These are phyloP conservation scores for Yamadazyma sp. DNA, from an alignment of 1,139 yeast species.

Conservation along the genomic window DNA sequence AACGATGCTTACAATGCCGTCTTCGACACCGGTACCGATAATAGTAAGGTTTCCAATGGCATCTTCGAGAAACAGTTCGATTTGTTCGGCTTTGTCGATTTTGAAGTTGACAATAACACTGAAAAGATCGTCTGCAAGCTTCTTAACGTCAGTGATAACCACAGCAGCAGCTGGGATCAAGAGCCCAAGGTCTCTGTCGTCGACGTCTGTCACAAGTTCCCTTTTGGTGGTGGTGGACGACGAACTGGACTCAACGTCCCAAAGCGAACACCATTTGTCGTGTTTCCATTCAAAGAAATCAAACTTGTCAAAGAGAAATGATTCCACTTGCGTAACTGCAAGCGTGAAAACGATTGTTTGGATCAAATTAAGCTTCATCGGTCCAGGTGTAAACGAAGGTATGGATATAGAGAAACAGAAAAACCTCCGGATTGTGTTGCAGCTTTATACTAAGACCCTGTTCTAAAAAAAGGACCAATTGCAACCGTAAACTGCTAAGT, in stretches of 20 bases:
- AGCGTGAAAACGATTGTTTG: slow-evolving; percentile 1
- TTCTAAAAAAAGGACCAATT: background rate
- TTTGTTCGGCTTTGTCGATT: slow-evolving; percentile 20
- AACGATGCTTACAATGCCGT: slow-evolving; percentile 16
- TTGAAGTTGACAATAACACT: slow-evolving; percentile 22
- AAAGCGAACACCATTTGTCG: background rate
- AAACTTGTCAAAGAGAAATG: background rate
- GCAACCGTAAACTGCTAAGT: too few relatives aligned
- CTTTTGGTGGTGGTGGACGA: background rate
- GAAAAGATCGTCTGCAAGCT: slow-evolving; percentile 18
- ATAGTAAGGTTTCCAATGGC: slow-evolving; percentile 17
- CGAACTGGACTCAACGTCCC: background rate
- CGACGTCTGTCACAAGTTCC: slow-evolving; percentile 5
- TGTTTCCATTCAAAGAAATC: background rate
- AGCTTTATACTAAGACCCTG: background rate
- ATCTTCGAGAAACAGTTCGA: slow-evolving; percentile 15
- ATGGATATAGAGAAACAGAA: too few relatives aligned
- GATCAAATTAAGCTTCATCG: background rate
- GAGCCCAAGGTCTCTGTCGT: slow-evolving; percentile 10
- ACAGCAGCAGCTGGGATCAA: slow-evolving; percentile 24
- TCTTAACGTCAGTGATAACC: slow-evolving; percentile 22
- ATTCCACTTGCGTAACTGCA: background rate
- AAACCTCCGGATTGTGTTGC: background rate
- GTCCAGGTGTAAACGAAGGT: too few relatives aligned
- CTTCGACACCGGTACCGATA: slow-evolving; percentile 21